Evolutionary conservation across 805 yeast genomes (phyloP), one percentile per base, ranked within the genome.

Genomic region (Candida verbasci): DNA sequence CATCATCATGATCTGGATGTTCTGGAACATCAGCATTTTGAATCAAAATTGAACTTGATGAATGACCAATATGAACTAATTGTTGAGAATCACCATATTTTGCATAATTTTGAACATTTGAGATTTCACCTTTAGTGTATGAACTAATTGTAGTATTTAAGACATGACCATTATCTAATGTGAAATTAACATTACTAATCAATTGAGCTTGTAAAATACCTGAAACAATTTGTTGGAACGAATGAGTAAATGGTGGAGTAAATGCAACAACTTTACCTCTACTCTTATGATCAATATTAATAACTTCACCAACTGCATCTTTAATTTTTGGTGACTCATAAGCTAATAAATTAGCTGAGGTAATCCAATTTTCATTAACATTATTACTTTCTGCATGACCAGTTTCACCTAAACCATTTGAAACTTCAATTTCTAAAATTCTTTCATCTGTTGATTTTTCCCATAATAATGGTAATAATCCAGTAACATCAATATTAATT

Each of bases 381-480:
- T 52, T 49, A n/a, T 47, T 27, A 16, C 49, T 49, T 11, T 47
- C 48, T 8, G 45, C 44, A 10, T 36, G 23, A 6, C 42, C 42
- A 6, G 41, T 23, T 38, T 69, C 74, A 38, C 63, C 71, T 8
- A 70, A 37, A 33, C 82, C 78, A 48, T 79, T 76, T 3, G 74
- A 62, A 12, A 84, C 60, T 44, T 70, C 76, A 31, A 85, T 59
- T 33, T 62, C 65, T 11, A 60, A 39, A 4, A 72, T 33, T n/a
- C 43, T 43, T n/a, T 56, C 56, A 23, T 60, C 50, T 11, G 64
- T 58, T n/a, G 58, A 42, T 18, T 46, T 35, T 15, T 54, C 54
- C 88, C 89, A 83, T 21, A 86, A 54, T n/a, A 62, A 53, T 3
- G 95, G 93, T 40, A 86, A 58, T 43, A 79, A 68, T 0, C 84